These are phyloP conservation scores for Hypoxylon sp. DNA, from an alignment of 2,329 filamentous ascomycete species.

Conservation along the genomic window DNA sequence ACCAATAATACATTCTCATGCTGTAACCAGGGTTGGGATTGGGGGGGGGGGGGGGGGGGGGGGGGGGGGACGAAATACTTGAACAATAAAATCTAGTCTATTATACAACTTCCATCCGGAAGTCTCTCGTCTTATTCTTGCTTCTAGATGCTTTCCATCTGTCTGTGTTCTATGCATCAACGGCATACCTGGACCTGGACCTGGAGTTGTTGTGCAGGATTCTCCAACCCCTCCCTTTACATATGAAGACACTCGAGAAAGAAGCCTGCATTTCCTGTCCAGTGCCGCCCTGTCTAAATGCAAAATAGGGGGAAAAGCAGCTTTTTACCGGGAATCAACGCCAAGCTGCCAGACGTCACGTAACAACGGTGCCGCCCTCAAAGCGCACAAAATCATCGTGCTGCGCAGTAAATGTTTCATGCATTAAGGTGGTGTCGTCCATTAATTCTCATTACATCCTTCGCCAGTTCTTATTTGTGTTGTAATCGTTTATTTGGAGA, in stretches of 20 bases:
- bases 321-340: conserved; percentile 36
- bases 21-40: too few species aligned
- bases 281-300: conserved; percentile 45
- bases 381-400: conserved; percentile 9
- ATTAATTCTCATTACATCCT: conserved; percentile 39
- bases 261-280: conserved; percentile 44
- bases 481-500: conserved; percentile 50
- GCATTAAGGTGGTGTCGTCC: conserved; percentile 34
- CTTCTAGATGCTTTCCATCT: conserved; percentile 44
- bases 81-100: conserved; percentile 42
- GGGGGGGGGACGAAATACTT: too few species aligned
- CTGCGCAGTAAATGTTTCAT: conserved; percentile 3
- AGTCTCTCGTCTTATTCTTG: conserved; percentile 41
- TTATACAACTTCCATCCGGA: conserved; percentile 45
- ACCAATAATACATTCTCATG: too few species aligned
- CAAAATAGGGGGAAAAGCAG: conserved; percentile 40
- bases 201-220: conserved; percentile 25
- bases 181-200: conserved; percentile 35
- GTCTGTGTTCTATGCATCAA: conserved; percentile 44
- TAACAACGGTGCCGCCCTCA: conserved; percentile 27
- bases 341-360: conserved; percentile 33
- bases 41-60: too few species aligned
- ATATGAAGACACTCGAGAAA: conserved; percentile 39
- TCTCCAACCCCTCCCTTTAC: conserved; percentile 31
- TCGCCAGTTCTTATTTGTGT: conserved; percentile 4